Percentiles rank a stretch among this genome's conserved stretches.
Conservation (phyloP, 192 early-diverging fungal genomes). For the Entomortierella beljakovae region DNA sequence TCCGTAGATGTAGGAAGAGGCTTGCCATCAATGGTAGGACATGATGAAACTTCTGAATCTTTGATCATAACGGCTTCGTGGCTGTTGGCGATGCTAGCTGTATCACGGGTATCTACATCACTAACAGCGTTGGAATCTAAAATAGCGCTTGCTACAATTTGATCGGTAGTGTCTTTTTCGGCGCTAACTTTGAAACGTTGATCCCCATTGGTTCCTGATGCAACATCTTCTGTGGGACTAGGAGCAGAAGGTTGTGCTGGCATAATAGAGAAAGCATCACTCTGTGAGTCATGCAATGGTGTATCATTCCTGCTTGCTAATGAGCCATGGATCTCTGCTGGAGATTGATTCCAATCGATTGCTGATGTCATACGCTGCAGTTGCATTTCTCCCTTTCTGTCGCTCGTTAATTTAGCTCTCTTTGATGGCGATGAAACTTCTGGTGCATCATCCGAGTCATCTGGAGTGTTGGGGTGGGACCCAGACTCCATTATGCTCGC, state of each 20-base stretch:
- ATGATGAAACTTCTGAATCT: no score
- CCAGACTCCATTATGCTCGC: neutral
- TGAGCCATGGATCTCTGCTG: neutral
- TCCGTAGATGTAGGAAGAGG: no score
- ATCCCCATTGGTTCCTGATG: neutral
- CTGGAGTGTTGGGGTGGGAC: neutral
- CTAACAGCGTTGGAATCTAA: no score
- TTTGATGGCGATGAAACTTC: constrained; percentile 7
- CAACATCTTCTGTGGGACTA: neutral
- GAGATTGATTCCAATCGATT: neutral
- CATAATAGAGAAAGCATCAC: neutral
- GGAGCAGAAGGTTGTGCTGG: neutral
- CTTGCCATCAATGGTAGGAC: no score
- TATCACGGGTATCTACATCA: no score
- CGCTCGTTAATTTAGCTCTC: neutral
- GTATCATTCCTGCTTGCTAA: neutral
- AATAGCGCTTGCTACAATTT: no score
- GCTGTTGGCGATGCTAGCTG: no score
- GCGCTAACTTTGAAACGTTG: neutral
- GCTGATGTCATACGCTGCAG: neutral
- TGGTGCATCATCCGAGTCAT: constrained; percentile 16
- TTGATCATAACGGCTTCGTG: no score
- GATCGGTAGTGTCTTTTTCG: neutral
- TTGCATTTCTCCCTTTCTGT: neutral
- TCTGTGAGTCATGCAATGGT: neutral